Evolutionary conservation across 306 rosid genomes (phyloP).

Genomic region (Leucaena leucocephala): DNA sequence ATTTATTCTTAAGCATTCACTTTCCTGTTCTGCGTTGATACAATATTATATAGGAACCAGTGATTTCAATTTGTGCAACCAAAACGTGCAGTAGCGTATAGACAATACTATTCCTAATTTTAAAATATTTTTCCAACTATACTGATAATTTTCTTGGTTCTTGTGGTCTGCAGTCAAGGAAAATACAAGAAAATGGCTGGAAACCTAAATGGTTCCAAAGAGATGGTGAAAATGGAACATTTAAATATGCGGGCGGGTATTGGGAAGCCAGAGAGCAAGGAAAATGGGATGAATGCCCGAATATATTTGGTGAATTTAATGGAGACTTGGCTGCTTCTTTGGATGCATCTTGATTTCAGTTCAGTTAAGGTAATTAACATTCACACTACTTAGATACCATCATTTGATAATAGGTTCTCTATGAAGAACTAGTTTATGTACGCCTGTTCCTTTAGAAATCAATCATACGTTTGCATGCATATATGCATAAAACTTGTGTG

Average conservation of each 20-base stretch:
- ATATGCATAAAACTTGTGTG: neutral
- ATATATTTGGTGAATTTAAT: constrained; percentile 77
- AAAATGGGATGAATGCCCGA: constrained; percentile 82
- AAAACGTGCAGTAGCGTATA: neutral
- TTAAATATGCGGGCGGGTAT: constrained; percentile 74
- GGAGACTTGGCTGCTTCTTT: constrained; percentile 46
- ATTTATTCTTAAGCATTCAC: neutral
- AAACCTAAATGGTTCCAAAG: constrained; percentile 83
- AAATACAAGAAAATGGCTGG: constrained; percentile 98
- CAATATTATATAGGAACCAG: neutral
- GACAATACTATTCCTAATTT: neutral
- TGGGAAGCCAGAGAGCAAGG: constrained; percentile 84
- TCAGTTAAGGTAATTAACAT: constrained; percentile 61
- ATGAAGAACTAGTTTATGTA: neutral
- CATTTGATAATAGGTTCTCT: neutral
- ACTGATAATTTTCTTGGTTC: constrained; percentile 21
- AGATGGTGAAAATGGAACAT: constrained; percentile 71
- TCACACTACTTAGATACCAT: neutral
- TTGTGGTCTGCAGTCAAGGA: constrained; percentile 66
- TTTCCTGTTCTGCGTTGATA: neutral
- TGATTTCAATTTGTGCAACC: constrained; percentile 1
- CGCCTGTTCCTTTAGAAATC: neutral
- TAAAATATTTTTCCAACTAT: neutral
- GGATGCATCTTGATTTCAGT: constrained; percentile 53
- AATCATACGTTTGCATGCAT: neutral